Conservation (phyloP, 2,329 filamentous ascomycete genomes). For the Penicillium sp. region DNA sequence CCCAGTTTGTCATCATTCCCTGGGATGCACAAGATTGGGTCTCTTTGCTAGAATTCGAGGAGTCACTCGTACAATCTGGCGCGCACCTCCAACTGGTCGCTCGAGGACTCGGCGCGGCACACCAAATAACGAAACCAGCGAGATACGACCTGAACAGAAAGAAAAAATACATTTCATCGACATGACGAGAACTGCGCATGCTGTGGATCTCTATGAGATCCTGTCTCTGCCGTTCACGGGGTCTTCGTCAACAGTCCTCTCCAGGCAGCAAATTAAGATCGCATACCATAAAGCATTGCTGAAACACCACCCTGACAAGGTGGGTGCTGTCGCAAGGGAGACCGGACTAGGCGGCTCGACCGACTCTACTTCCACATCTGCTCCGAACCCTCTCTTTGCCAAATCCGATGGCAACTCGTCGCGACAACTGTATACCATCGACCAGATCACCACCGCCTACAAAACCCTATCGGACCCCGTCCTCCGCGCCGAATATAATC, state of each 20-base stretch:
- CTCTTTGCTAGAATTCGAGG: background rate
- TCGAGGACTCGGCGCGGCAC: background rate
- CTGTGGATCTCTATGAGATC: slow-evolving; percentile 40
- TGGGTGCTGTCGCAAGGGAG: slow-evolving; percentile 17
- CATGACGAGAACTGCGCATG: slow-evolving; percentile 16
- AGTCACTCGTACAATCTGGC: background rate
- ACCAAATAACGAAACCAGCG: background rate
- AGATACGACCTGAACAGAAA: background rate
- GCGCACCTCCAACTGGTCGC: background rate
- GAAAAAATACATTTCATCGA: background rate
- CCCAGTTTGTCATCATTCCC: background rate
- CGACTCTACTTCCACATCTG: background rate
- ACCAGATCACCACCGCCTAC: slow-evolving; percentile 60
- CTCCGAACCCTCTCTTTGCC: background rate
- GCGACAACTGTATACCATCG: slow-evolving; percentile 45
- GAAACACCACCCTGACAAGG: slow-evolving; percentile 59
- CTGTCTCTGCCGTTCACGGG: slow-evolving; percentile 37
- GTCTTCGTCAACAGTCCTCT: slow-evolving; percentile 23
- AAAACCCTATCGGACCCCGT: slow-evolving; percentile 49
- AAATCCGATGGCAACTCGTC: background rate
- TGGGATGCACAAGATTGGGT: background rate
- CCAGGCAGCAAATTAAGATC: slow-evolving; percentile 48
- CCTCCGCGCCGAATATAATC: slow-evolving; percentile 51
- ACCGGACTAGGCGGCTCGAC: background rate
- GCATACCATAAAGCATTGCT: slow-evolving; percentile 60